phyloP scores from a whole-genome alignment of 805 yeast genomes.

The Teunomyces panamensis region DNA sequence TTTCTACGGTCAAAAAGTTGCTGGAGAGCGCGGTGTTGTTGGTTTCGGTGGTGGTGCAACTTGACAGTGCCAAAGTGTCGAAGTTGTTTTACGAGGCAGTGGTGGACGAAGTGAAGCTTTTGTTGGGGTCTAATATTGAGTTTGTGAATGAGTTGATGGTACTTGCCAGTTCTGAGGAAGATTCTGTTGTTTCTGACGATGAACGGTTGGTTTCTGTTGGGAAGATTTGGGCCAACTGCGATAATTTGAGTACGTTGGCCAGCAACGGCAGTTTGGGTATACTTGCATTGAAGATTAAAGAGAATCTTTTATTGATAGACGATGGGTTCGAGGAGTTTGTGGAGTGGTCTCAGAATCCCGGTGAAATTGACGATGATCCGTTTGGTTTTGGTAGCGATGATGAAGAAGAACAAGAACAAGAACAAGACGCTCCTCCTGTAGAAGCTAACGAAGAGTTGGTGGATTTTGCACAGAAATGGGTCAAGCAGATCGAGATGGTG shows the following conservation, averaged over 20 bases:
- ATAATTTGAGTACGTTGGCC: conserved; percentile 39
- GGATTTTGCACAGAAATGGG: conserved; percentile 47
- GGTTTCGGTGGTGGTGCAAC: conserved; percentile 40
- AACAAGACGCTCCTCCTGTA: conserved; percentile 9
- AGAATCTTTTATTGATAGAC: conserved; percentile 44
- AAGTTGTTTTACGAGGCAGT: conserved; percentile 40
- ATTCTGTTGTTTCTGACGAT: background rate
- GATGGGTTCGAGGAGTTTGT: conserved; percentile 68
- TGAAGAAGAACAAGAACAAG: background rate
- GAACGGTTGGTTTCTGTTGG: conserved; percentile 59
- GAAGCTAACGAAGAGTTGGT: conserved; percentile 25
- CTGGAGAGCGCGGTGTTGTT: conserved; percentile 44
- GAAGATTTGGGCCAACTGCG: conserved; percentile 69
- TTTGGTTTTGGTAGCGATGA: conserved; percentile 44
- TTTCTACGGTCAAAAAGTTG: conserved; percentile 45
- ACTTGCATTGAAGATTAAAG: conserved; percentile 45
- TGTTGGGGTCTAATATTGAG: conserved; percentile 15
- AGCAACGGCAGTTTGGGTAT: conserved; percentile 53
- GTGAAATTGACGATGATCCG: conserved; percentile 47
- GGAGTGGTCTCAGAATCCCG: conserved; percentile 68
- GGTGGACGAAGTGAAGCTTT: conserved; percentile 16
- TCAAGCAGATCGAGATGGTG: conserved; percentile 51
- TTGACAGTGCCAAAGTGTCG: conserved; percentile 25
- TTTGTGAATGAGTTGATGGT: conserved; percentile 28
- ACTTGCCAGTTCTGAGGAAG: conserved; percentile 9